phyloP scores from a whole-genome alignment of 805 yeast genomes.

The Teunomyces stri region DNA sequence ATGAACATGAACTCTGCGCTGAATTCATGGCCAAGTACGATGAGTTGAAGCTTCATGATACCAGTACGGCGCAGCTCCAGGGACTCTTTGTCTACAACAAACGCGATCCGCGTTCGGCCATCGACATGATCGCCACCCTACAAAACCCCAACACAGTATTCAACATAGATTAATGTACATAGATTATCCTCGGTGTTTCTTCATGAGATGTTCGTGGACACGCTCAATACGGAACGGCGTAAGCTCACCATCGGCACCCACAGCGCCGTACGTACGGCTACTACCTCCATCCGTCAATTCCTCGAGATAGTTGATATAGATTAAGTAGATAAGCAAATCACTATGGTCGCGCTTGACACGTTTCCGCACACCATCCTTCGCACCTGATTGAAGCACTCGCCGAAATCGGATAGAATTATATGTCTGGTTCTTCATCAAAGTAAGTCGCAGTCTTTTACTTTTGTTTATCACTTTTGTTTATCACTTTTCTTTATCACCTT shows the following conservation, averaged over 20 bases:
- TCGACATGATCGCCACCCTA: conserved; percentile 57
- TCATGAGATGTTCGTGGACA: conserved; percentile 31
- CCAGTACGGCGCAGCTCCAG: conserved; percentile 93
- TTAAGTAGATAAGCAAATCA: conserved; percentile 44
- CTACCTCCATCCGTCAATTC: conserved; percentile 41
- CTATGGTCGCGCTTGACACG: conserved; percentile 36
- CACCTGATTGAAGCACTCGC: conserved; percentile 18
- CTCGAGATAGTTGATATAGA: conserved; percentile 47
- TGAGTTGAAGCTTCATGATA: conserved; percentile 44
- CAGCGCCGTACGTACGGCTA: conserved; percentile 35
- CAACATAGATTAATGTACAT: background rate
- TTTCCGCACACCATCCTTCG: conserved; percentile 7
- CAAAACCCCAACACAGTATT: conserved; percentile 25
- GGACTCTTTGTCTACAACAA: conserved; percentile 94
- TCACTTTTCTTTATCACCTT: too few species aligned
- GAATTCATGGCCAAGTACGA: conserved; percentile 45
- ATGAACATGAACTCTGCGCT: conserved; percentile 53
- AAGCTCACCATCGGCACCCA: conserved; percentile 28
- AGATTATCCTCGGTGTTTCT: conserved; percentile 35
- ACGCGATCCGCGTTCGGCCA: conserved; percentile 73
- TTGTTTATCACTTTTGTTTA: too few species aligned
- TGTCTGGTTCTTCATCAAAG: conserved; percentile 9
- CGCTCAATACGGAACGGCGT: conserved; percentile 39
- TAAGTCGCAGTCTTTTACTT: too few species aligned
- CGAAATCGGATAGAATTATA: conserved; percentile 19